These are phyloP conservation scores for Cercospora beticola DNA, from an alignment of 2,329 filamentous ascomycete species.

Conservation along the genomic window DNA sequence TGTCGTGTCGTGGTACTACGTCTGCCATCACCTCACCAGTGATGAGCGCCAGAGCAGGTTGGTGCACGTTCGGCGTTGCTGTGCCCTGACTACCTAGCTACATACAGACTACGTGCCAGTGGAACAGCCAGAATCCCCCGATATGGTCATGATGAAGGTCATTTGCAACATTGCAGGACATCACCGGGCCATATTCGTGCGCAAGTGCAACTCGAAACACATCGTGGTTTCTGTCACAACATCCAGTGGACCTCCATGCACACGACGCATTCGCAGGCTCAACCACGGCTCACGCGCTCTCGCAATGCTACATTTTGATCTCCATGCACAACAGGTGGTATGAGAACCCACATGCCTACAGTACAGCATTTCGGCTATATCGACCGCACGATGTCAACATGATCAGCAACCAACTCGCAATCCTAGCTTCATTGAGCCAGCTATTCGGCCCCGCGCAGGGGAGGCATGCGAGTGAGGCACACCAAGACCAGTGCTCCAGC, in stretches of 20 bases:
- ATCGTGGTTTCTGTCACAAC: background rate
- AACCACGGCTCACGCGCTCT: background rate
- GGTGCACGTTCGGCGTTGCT: background rate
- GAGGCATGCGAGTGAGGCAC: background rate
- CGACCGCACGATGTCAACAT: background rate
- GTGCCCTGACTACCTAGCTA: background rate
- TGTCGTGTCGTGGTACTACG: background rate
- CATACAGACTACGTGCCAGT: background rate
- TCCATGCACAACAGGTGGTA: background rate
- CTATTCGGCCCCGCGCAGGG: background rate
- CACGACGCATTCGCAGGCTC: background rate
- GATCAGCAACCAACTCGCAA: constrained; percentile 2
- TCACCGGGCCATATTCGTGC: background rate
- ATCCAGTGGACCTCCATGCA: background rate
- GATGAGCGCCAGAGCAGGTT: background rate
- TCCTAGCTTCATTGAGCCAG: constrained; percentile 2
- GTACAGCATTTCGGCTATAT: background rate
- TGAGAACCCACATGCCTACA: background rate
- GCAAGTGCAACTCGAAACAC: background rate
- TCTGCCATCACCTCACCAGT: background rate
- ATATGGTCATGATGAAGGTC: background rate
- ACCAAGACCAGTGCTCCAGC: background rate
- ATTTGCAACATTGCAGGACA: background rate
- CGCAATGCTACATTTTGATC: background rate
- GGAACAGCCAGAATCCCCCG: background rate